Evolutionary conservation across 169 alveolate species (phyloP).

Genomic region (Plasmodium coatneyi): DNA sequence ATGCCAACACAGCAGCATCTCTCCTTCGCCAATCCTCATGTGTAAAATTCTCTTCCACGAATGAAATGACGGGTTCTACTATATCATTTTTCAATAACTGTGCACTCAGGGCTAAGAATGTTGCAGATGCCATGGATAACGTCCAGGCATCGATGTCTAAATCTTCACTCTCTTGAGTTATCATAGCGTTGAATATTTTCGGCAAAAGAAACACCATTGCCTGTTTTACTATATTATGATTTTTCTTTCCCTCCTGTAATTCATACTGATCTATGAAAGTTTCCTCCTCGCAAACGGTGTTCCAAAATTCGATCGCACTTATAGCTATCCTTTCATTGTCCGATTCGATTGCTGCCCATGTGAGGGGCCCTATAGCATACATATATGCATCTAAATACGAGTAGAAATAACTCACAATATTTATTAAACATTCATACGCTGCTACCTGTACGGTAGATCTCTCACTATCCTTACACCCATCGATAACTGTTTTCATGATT

Average conservation of each 20-base stretch:
- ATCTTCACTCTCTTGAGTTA: slow-evolving; percentile 89
- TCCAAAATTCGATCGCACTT: slow-evolving; percentile 92
- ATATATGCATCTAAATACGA: slow-evolving; percentile 85
- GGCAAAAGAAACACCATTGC: slow-evolving; percentile 88
- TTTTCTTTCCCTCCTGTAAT: slow-evolving; percentile 76
- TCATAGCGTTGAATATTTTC: slow-evolving; percentile 87
- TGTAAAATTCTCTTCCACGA: slow-evolving; percentile 89
- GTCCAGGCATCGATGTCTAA: slow-evolving; percentile 93
- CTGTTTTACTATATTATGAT: slow-evolving; percentile 85
- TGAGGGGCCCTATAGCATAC: slow-evolving; percentile 86
- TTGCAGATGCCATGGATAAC: slow-evolving; percentile 94
- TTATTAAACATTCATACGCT: slow-evolving; percentile 89
- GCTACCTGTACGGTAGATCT: slow-evolving; percentile 85
- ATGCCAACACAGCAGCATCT: slow-evolving; percentile 94
- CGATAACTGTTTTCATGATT: slow-evolving; percentile 83
- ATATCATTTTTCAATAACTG: slow-evolving; percentile 92
- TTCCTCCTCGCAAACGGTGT: slow-evolving; percentile 90
- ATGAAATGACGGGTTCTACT: slow-evolving; percentile 89
- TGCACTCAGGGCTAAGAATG: slow-evolving; percentile 91
- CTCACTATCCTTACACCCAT: slow-evolving; percentile 84
- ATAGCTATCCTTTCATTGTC: slow-evolving; percentile 88
- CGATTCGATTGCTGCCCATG: slow-evolving; percentile 88
- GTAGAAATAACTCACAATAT: slow-evolving; percentile 88
- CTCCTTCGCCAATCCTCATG: slow-evolving; percentile 91
- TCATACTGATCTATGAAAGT: slow-evolving; percentile 77